Evolutionary conservation across 495 filamentous ascomycete genomes (phyloP).

Genomic region (Podospora comata): DNA sequence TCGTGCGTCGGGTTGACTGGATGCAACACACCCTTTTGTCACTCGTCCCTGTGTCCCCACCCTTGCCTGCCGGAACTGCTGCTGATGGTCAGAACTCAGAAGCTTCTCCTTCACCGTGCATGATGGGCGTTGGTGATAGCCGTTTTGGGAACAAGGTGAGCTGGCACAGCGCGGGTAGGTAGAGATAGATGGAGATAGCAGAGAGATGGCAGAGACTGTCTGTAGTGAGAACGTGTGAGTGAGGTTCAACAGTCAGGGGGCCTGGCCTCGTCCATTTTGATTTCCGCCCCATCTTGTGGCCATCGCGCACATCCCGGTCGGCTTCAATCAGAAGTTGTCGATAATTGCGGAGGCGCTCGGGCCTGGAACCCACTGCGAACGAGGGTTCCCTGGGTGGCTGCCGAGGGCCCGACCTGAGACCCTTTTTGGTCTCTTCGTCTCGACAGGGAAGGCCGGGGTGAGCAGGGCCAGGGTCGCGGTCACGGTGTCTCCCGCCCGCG

Average conservation of each 20-base stretch:
- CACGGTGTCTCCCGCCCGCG: constrained; percentile 6
- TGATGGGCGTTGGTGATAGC: neutral
- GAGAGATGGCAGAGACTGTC: neutral
- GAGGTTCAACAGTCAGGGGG: constrained; percentile 20
- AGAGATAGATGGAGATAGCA: neutral
- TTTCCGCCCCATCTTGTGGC: constrained; percentile 25
- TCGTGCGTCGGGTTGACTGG: neutral
- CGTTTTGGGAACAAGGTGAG: neutral
- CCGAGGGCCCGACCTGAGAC: constrained; percentile 19
- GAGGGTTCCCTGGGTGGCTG: constrained; percentile 12
- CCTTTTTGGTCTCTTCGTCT: constrained; percentile 10
- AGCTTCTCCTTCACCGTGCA: neutral
- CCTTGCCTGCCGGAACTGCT: neutral
- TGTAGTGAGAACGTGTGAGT: constrained; percentile 4
- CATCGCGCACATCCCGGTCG: constrained; percentile 26
- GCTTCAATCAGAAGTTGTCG: constrained; percentile 8
- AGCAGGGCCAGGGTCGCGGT: constrained; percentile 14
- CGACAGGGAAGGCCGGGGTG: constrained; percentile 2
- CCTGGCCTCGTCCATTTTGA: constrained; percentile 25
- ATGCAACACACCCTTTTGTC: constrained; percentile 1
- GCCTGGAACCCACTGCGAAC: constrained; percentile 1
- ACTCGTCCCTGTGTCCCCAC: neutral
- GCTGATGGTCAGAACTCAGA: neutral
- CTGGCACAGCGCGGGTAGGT: neutral
- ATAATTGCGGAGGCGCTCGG: constrained; percentile 17